These are phyloP conservation scores for Epichloe sibirici DNA, from an alignment of 2,329 filamentous ascomycete genomes.

Conservation along the genomic window DNA sequence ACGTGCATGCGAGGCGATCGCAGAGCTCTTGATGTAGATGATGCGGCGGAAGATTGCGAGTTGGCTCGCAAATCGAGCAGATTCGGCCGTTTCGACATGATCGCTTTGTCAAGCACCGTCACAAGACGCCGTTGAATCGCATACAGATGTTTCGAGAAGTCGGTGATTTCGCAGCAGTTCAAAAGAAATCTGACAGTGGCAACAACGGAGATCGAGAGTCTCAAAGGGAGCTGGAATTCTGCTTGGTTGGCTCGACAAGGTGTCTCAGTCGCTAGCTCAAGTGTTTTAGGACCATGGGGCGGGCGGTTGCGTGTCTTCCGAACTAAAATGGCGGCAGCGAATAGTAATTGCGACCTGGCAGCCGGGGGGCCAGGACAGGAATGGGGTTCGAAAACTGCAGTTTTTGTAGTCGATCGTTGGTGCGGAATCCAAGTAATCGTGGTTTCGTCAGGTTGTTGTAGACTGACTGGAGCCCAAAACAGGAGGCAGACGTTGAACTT, in stretches of 20 bases:
- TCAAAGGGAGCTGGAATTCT: slow-evolving; percentile 6
- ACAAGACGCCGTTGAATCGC: slow-evolving; percentile 5
- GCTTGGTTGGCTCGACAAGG: slow-evolving; percentile 5
- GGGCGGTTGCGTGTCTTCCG: slow-evolving; percentile 3
- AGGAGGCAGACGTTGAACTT: too few relatives aligned
- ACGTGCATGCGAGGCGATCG: slow-evolving; percentile 65
- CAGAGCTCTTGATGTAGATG: slow-evolving; percentile 39
- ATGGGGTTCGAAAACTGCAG: background rate
- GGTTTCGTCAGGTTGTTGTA: background rate
- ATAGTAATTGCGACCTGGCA: background rate
- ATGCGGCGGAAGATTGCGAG: slow-evolving; percentile 37
- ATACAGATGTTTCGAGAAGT: slow-evolving; percentile 2
- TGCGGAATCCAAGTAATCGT: background rate
- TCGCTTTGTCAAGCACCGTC: slow-evolving; percentile 6
- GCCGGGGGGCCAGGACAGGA: background rate
- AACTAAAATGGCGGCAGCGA: background rate
- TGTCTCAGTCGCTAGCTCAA: slow-evolving; percentile 11
- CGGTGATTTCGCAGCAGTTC: background rate
- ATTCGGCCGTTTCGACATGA: slow-evolving; percentile 44
- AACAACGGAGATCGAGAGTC: background rate
- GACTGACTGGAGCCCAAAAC: background rate
- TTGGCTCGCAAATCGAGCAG: slow-evolving; percentile 48
- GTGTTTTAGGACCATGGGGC: slow-evolving; percentile 11
- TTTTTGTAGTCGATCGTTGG: background rate
- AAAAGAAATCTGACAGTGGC: background rate